Base-by-base conservation (phyloP, 371 early-diverging fungal genomes). In the Mortierella sp. region DNA sequence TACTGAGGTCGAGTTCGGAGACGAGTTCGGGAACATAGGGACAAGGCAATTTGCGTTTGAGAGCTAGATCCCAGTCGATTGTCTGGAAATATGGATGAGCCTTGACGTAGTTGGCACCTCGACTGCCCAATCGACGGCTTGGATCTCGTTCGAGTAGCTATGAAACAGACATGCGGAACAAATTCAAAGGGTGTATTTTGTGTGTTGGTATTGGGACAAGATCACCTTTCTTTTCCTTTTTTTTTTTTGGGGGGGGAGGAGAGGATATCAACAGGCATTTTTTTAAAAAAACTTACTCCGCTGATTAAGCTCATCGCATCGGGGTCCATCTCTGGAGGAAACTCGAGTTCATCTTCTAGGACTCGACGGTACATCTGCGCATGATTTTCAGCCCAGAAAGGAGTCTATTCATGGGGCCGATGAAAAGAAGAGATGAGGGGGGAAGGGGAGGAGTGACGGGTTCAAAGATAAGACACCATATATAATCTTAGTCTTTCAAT, bases 331-430 rank as follows among this genome's bases (percentile, higher is more conserved):
- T 87, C 89, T 12, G 80, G 75, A 0, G 95, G 95, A 66, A 95
- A 94, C 61, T 87, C 85, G n/a, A 96, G 80, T 0, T 89, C 84
- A 59, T 92, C 92, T 64, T 92, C 89, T 37, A 96, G 68, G 9
- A 95, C 93, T 23, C 93, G 85, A 28, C 88, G 89, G 74, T 96
- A 95, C 94, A 95, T 94, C 43, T 89, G 85, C 11, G 90, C 85
- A 69, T 89, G 89, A 61, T 92, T 91, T 57, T 93, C 92, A 11
- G 89, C 89, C 85, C 91, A 93, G 75, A 93, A 95, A 1, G 95
- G 95, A 0, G 94, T 92, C 62, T 93, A 79, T 16, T 77, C 82
- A 23, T 76, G 74, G 19, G 82, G 5, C 23, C 9, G 45, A 16
- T 4, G 11, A 3, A 64, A 64, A 44, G 46, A 37, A 37, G 37